Evolutionary conservation across 352 stramenopile species (phyloP).

Genomic region (Globisporangium alternatum): DNA sequence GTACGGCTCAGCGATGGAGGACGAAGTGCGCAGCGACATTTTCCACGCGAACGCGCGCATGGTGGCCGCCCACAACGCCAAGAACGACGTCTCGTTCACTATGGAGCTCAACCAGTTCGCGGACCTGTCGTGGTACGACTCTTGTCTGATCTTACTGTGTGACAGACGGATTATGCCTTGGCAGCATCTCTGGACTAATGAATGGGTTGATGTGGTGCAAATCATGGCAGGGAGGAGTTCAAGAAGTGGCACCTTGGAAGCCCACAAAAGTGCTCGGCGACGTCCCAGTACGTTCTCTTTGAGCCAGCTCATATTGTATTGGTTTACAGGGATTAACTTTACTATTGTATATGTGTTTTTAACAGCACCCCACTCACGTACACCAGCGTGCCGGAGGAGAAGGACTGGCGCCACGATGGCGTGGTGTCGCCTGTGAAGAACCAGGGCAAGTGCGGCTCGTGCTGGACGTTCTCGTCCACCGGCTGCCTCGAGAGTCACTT

Average conservation of each 20-base stretch:
- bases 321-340: neutral
- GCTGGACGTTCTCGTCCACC: constrained; percentile 98
- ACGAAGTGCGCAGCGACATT: constrained; percentile 47
- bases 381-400: constrained; percentile 66
- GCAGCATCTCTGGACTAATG: neutral
- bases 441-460: constrained; percentile 97
- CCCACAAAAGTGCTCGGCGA: constrained; percentile 77
- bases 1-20: constrained; percentile 50
- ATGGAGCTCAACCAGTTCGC: constrained; percentile 81
- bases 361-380: constrained; percentile 22
- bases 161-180: neutral
- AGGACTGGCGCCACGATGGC: constrained; percentile 94
- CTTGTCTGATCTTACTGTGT: neutral
- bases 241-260: constrained; percentile 58
- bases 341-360: neutral
- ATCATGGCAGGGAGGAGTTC: constrained; percentile 56
- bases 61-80: constrained; percentile 60
- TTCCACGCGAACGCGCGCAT: constrained; percentile 62
- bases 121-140: constrained; percentile 61
- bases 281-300: constrained; percentile 20
- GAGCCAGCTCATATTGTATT: neutral
- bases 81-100: constrained; percentile 41
- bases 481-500: constrained; percentile 96
- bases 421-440: constrained; percentile 97
- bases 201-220: neutral